Evolutionary conservation across 176 grass and related monocot species (phyloP).

Genomic region (Bolboschoenus planiculmis): DNA sequence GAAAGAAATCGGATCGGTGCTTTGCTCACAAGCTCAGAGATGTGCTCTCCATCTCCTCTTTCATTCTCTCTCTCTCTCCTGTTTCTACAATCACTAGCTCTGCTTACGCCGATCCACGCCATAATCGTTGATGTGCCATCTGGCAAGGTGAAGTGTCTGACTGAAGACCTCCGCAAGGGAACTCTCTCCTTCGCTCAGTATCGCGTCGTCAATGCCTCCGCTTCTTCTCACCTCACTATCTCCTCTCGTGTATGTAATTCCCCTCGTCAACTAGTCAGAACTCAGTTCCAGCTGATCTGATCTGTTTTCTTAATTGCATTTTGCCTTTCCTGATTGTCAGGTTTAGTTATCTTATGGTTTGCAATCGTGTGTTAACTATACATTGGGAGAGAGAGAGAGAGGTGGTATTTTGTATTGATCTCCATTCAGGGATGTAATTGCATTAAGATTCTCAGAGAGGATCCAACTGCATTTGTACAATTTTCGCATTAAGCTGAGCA

Average conservation of each 20-base stretch:
- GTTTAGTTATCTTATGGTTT: neutral
- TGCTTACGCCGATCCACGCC: conserved; percentile 7
- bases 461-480: neutral
- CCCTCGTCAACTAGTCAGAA: neutral
- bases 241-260: conserved; percentile 34
- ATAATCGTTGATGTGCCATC: conserved; percentile 46
- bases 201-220: conserved; percentile 24
- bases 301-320: neutral
- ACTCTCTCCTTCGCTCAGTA: conserved; percentile 33
- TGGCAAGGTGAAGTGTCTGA: conserved; percentile 39
- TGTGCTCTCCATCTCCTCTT: neutral
- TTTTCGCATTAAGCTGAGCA: neutral
- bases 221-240: conserved; percentile 2
- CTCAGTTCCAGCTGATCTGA: neutral
- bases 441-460: neutral
- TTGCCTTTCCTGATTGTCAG: neutral
- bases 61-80: conserved; percentile 8
- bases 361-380: neutral
- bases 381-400: neutral
- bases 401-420: neutral
- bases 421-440: neutral
- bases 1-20: neutral
- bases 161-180: conserved; percentile 33
- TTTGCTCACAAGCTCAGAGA: neutral
- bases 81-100: neutral